Evolutionary conservation across 805 yeast species (phyloP).

Genomic region (Metschnikowia kunwiensis): DNA sequence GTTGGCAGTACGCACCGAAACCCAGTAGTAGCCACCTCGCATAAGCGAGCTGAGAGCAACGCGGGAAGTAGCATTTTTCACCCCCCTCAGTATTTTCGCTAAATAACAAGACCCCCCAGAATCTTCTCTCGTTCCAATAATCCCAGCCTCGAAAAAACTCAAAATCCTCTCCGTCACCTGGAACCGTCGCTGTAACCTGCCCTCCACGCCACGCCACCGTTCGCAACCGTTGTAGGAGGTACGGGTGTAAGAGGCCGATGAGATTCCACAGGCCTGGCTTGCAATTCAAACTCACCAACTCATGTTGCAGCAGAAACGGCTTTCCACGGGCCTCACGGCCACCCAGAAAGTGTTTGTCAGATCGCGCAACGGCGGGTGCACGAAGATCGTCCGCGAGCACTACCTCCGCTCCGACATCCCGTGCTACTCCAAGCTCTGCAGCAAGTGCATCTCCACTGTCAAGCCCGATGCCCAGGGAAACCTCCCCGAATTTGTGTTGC

Average conservation of each 20-base stretch:
- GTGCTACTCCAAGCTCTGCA: conserved; percentile 74
- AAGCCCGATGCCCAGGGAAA: conserved; percentile 67
- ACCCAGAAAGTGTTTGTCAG: conserved; percentile 89
- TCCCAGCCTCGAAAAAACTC: no score
- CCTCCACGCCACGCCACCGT: no score
- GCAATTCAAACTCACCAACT: not conserved
- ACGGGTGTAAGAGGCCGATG: conserved; percentile 9
- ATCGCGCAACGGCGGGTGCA: conserved; percentile 84
- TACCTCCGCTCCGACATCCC: conserved; percentile 91
- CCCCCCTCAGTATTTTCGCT: no score
- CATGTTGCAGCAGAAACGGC: conserved; percentile 30
- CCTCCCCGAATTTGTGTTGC: conserved; percentile 61
- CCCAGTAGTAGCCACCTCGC: no score
- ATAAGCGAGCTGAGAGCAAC: no score
- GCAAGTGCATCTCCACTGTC: conserved; percentile 51
- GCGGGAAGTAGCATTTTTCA: no score
- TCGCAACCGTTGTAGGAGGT: no score
- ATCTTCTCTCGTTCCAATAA: no score
- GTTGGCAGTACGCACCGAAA: no score
- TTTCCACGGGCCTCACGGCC: conserved; percentile 50
- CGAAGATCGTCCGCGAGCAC: conserved; percentile 91
- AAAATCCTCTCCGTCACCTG: no score
- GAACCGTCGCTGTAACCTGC: no score
- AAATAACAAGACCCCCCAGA: no score
- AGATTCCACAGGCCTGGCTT: not conserved